Evolutionary conservation across 345 rosid genomes (phyloP).

Genomic region (Syzygium aqueum): DNA sequence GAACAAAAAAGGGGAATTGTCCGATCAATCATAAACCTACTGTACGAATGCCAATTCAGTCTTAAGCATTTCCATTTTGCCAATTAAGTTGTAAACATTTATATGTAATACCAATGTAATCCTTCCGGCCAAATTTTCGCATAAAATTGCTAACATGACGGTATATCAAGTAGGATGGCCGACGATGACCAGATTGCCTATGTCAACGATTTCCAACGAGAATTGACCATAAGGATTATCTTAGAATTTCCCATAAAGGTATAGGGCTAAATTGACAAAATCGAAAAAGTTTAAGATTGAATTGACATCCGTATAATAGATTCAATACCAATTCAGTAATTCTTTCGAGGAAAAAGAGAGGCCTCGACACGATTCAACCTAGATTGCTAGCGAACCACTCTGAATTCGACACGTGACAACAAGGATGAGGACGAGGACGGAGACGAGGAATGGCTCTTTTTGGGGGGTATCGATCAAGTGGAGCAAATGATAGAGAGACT

Average conservation of each 20-base stretch:
- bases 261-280: not conserved
- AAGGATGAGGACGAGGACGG: too few relatives aligned
- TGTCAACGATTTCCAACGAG: not conserved
- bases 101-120: fast-evolving
- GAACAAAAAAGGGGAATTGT: not conserved
- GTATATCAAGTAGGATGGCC: fast-evolving
- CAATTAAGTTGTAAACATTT: too few relatives aligned
- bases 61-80: not conserved
- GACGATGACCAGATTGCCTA: fast-evolving
- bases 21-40: not conserved
- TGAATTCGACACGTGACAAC: too few relatives aligned
- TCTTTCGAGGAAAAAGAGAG: not conserved
- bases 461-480: too few relatives aligned
- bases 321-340: fast-evolving
- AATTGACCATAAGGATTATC: not conserved
- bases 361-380: not conserved
- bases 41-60: not conserved
- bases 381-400: too few relatives aligned
- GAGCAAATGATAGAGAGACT: not conserved
- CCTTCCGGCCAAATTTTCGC: fast-evolving
- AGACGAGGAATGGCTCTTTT: too few relatives aligned
- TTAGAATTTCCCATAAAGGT: not conserved
- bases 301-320: fast-evolving
- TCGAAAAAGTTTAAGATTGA: fast-evolving
- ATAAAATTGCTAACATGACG: fast-evolving